phyloP scores from a whole-genome alignment of 225 moss, liverwort and hornwort species.

The Climacium dendroides region DNA sequence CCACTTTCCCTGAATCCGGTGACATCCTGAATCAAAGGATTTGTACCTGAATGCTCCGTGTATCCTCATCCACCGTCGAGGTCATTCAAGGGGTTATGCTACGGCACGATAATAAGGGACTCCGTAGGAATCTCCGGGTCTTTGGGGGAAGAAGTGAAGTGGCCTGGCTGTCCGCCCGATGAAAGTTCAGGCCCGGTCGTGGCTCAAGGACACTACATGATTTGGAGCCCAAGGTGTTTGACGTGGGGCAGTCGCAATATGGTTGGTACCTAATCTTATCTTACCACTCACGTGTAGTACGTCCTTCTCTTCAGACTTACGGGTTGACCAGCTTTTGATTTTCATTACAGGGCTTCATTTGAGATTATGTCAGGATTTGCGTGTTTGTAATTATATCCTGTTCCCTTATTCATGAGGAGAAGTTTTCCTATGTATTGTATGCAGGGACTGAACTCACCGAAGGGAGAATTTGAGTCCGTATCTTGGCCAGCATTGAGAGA shows the following conservation, averaged over 20 bases:
- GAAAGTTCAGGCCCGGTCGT: constrained; percentile 18
- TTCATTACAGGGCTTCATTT: not conserved
- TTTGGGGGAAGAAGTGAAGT: constrained; percentile 19
- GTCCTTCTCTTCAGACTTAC: constrained; percentile 1
- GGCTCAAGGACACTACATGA: constrained; percentile 34
- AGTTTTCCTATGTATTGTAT: not conserved
- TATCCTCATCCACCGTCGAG: constrained; percentile 26
- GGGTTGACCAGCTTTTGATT: constrained; percentile 1
- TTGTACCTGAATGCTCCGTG: constrained; percentile 12
- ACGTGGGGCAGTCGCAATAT: constrained; percentile 30
- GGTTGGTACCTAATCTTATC: constrained; percentile 42
- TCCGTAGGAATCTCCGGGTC: constrained; percentile 47
- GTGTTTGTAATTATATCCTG: not conserved
- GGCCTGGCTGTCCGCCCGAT: constrained; percentile 9
- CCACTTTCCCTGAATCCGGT: constrained; percentile 26
- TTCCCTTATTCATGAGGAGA: not conserved
- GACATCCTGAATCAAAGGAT: constrained; percentile 11
- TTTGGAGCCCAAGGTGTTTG: constrained; percentile 17
- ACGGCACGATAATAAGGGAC: constrained; percentile 26
- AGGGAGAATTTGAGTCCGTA: not conserved
- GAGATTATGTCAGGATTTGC: not conserved
- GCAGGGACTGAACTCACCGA: not conserved
- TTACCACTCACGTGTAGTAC: constrained; percentile 17
- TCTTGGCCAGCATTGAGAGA: constrained; percentile 1
- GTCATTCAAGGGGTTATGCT: constrained; percentile 8